Conservation (phyloP, 371 early-diverging fungal genomes). For the Smittium culicis region DNA sequence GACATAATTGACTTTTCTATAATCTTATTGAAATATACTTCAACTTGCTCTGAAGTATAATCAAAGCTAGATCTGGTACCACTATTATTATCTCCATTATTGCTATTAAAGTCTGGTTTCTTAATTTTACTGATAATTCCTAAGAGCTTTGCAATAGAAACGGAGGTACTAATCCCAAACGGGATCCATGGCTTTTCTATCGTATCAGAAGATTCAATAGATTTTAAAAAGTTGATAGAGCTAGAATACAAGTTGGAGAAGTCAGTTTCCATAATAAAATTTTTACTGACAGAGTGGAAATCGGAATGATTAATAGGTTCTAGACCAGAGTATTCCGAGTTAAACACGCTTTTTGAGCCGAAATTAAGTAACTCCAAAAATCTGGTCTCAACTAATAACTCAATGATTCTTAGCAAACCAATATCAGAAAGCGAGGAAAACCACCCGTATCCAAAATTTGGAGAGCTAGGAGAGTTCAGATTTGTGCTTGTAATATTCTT, state of each 20-base stretch:
- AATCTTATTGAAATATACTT: neutral
- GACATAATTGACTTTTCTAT: conserved; percentile 4
- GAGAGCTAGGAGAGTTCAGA: neutral
- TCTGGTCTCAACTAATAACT: conserved; percentile 5
- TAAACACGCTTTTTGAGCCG: neutral
- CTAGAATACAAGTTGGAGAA: neutral
- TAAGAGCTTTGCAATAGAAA: neutral
- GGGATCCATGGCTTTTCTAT: conserved; percentile 1
- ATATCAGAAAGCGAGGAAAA: conserved; percentile 10
- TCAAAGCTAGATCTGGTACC: neutral
- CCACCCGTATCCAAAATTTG: neutral
- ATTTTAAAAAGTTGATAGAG: neutral
- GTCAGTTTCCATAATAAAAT: neutral
- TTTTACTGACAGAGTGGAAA: neutral
- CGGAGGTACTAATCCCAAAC: neutral
- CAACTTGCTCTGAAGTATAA: neutral
- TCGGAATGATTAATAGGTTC: neutral
- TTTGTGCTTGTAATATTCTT: neutral
- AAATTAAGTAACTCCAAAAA: neutral
- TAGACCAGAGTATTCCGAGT: neutral
- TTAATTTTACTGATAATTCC: neutral
- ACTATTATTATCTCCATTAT: neutral
- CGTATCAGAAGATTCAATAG: neutral
- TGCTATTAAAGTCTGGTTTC: neutral
- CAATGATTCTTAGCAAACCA: conserved; percentile 8